phyloP scores from a whole-genome alignment of 2,329 filamentous ascomycete genomes.

The Herpomyces periplanetae region DNA sequence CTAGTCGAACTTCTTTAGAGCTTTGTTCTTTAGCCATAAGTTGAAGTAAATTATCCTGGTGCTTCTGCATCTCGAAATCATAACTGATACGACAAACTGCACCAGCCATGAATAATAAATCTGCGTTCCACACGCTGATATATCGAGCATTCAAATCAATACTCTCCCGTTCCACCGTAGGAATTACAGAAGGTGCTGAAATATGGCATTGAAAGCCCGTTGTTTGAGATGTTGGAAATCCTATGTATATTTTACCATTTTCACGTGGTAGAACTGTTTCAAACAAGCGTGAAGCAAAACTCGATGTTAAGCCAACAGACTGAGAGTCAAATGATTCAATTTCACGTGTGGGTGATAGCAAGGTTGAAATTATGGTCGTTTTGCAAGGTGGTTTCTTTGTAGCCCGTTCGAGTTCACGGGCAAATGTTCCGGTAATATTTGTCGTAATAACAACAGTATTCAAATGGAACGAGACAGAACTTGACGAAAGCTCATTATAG shows the following conservation, averaged over 20 bases:
- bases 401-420: slow-evolving; percentile 56
- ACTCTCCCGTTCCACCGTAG: slow-evolving; percentile 79
- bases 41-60: no score
- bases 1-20: slow-evolving; percentile 15
- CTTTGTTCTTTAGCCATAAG: slow-evolving; percentile 8
- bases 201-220: slow-evolving; percentile 77
- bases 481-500: slow-evolving; percentile 24
- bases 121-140: slow-evolving; percentile 76
- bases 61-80: slow-evolving; percentile 40
- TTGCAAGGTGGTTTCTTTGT: slow-evolving; percentile 91
- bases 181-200: slow-evolving; percentile 77
- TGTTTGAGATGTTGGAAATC: slow-evolving; percentile 85
- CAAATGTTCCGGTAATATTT: slow-evolving; percentile 26
- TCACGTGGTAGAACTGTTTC: slow-evolving; percentile 58
- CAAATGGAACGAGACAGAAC: slow-evolving; percentile 55
- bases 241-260: slow-evolving; percentile 74
- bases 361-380: slow-evolving; percentile 39
- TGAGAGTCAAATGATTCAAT: slow-evolving; percentile 20
- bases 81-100: slow-evolving; percentile 67
- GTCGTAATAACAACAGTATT: slow-evolving; percentile 51
- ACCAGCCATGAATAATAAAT: slow-evolving; percentile 60
- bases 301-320: slow-evolving; percentile 11
- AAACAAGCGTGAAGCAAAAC: slow-evolving; percentile 36
- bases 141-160: slow-evolving; percentile 86
- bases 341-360: slow-evolving; percentile 71